Conservation (phyloP, 768 basidiomycete genomes). For the Clathrus columnatus region DNA sequence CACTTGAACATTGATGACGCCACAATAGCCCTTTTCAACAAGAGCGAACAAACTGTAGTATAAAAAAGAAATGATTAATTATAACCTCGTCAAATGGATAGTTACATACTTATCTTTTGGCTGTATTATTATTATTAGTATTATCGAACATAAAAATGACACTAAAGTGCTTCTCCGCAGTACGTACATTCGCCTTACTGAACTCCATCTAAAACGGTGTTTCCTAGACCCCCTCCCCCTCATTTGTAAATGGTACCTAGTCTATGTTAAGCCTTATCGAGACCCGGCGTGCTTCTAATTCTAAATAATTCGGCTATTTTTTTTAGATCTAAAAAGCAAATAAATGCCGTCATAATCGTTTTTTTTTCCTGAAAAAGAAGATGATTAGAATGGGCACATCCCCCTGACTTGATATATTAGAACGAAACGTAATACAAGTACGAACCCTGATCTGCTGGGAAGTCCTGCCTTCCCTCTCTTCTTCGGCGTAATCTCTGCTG, state of each 20-base stretch:
- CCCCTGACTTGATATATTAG: too few relatives aligned
- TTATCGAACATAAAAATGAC: background rate
- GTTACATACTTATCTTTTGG: too few relatives aligned
- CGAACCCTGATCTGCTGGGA: background rate
- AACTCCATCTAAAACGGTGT: too few relatives aligned
- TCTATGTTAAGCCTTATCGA: too few relatives aligned
- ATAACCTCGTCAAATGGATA: too few relatives aligned
- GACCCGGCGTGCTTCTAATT: too few relatives aligned
- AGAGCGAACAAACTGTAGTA: slow-evolving; percentile 43
- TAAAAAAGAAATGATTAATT: slow-evolving; percentile 13
- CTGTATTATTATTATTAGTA: background rate
- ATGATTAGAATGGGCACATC: background rate
- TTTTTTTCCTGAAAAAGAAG: background rate
- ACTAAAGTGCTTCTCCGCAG: background rate
- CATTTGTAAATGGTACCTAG: too few relatives aligned
- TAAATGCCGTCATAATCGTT: background rate
- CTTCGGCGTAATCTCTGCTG: background rate
- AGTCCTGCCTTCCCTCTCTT: background rate
- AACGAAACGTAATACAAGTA: too few relatives aligned
- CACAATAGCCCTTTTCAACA: slow-evolving; percentile 39
- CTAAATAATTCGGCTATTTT: too few relatives aligned
- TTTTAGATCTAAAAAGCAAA: background rate
- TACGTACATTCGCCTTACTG: background rate
- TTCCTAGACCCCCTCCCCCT: too few relatives aligned
- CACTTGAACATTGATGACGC: slow-evolving; percentile 49